phyloP scores from a whole-genome alignment of 2,329 filamentous ascomycete genomes.

The Tolypocladium ovalisporum region DNA sequence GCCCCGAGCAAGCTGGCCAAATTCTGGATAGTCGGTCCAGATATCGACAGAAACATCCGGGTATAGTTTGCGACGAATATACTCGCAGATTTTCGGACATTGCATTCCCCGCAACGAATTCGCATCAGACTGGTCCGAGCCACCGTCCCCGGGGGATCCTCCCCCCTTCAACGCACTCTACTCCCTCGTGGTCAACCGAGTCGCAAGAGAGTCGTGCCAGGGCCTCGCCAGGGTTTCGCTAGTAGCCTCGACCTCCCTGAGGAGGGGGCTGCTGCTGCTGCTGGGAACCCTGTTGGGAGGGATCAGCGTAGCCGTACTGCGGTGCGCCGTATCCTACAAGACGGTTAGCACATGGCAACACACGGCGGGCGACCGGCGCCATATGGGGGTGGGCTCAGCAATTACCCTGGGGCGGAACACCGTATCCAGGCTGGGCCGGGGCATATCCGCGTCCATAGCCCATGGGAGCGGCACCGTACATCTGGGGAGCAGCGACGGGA shows the following conservation, averaged over 20 bases:
- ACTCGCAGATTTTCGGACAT: conserved; percentile 5
- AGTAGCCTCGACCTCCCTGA: conserved; percentile 12
- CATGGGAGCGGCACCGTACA: conserved; percentile 21
- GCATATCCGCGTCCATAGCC: conserved; percentile 28
- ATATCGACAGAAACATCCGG: conserved; percentile 10
- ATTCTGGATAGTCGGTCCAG: conserved; percentile 4
- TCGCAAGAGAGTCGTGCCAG: neutral
- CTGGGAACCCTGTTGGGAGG: conserved; percentile 10
- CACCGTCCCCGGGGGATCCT: neutral
- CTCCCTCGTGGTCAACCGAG: neutral
- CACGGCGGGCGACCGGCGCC: neutral
- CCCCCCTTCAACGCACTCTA: neutral
- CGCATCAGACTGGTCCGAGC: neutral
- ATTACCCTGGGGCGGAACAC: conserved; percentile 29
- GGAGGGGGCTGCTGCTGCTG: conserved; percentile 9
- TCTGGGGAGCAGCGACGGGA: conserved; percentile 20
- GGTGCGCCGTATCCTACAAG: conserved; percentile 24
- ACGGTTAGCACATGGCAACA: conserved; percentile 4
- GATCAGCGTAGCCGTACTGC: conserved; percentile 31
- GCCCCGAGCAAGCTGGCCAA: neutral
- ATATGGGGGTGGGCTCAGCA: neutral
- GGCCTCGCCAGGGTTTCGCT: neutral
- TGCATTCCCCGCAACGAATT: neutral
- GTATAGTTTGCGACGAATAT: conserved; percentile 7
- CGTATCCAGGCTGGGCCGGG: conserved; percentile 22